Evolutionary conservation across 805 yeast genomes (phyloP).

Genomic region (Candida glaebosa): DNA sequence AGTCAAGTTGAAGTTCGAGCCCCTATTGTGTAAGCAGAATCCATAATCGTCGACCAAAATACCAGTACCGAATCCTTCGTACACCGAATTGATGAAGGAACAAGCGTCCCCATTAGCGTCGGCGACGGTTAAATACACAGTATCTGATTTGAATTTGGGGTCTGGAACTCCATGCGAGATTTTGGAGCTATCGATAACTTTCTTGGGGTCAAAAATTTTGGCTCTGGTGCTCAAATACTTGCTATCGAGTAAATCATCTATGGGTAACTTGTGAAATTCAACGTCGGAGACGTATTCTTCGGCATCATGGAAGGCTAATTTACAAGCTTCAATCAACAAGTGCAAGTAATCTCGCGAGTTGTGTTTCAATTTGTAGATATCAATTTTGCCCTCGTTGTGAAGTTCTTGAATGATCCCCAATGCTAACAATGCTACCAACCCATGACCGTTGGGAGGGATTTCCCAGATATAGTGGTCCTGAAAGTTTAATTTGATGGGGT

Average conservation of each 20-base stretch:
- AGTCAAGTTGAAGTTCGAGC: conserved; percentile 66
- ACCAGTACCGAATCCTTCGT: conserved; percentile 65
- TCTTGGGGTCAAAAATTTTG: conserved; percentile 37
- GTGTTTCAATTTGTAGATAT: conserved; percentile 47
- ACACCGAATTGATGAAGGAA: conserved; percentile 76
- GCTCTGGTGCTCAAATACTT: conserved; percentile 52
- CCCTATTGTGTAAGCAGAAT: conserved; percentile 72
- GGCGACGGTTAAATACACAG: conserved; percentile 63
- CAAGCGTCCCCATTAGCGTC: conserved; percentile 76
- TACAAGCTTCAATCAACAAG: conserved; percentile 64
- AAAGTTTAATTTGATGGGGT: conserved; percentile 56
- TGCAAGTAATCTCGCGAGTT: conserved; percentile 73
- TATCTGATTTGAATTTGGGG: conserved; percentile 59
- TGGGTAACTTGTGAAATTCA: conserved; percentile 34
- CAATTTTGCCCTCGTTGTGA: conserved; percentile 38
- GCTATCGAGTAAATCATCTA: conserved; percentile 43
- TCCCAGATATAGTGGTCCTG: conserved; percentile 64
- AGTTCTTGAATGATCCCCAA: conserved; percentile 62
- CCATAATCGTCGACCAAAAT: conserved; percentile 64
- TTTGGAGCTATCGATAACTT: conserved; percentile 38
- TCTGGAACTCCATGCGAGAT: conserved; percentile 56
- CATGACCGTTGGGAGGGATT: conserved; percentile 84
- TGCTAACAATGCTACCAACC: conserved; percentile 69
- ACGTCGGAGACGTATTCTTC: conserved; percentile 72
- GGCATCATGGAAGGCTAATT: conserved; percentile 69